Evolutionary conservation across 106 monocot species (phyloP).

Genomic region (Alisma plantagoaquatica): DNA sequence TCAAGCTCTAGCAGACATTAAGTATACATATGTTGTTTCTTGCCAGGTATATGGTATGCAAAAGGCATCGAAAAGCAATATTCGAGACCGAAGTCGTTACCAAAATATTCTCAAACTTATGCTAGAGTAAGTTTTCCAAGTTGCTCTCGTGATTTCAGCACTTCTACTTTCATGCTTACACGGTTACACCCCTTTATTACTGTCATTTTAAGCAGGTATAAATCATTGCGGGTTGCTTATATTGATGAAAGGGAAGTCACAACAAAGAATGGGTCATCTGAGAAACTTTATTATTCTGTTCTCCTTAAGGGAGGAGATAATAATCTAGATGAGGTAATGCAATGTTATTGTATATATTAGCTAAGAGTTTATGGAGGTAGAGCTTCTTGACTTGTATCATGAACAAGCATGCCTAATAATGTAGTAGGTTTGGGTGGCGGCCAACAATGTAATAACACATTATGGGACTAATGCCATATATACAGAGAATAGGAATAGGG

Average conservation of each 20-base stretch:
- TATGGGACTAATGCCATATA: no score
- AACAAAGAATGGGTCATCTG: slow-evolving; percentile 35
- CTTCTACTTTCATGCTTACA: slow-evolving; percentile 3
- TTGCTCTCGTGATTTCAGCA: neutral
- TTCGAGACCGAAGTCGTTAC: slow-evolving; percentile 53
- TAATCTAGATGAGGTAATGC: slow-evolving; percentile 87
- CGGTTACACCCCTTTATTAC: neutral
- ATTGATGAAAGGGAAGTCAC: slow-evolving; percentile 89
- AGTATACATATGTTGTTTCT: slow-evolving; percentile 93
- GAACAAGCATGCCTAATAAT: no score
- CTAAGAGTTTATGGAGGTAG: no score
- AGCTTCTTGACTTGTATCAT: no score
- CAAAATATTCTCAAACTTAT: slow-evolving; percentile 81
- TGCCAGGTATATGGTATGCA: slow-evolving; percentile 94
- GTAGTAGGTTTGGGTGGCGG: no score
- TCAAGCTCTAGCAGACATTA: slow-evolving; percentile 74
- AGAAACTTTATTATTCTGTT: slow-evolving; percentile 87
- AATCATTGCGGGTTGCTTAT: slow-evolving; percentile 84
- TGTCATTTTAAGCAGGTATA: slow-evolving; percentile 31
- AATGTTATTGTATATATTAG: no score
- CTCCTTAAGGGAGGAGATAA: slow-evolving; percentile 92
- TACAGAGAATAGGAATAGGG: no score
- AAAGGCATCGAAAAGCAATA: slow-evolving; percentile 48
- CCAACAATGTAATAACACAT: no score
- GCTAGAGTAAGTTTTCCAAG: slow-evolving; percentile 28